Percentiles rank a stretch among this genome's conserved stretches.
Conservation (phyloP, 164 flowering plant genomes). For the Magnolia changhungtana region DNA sequence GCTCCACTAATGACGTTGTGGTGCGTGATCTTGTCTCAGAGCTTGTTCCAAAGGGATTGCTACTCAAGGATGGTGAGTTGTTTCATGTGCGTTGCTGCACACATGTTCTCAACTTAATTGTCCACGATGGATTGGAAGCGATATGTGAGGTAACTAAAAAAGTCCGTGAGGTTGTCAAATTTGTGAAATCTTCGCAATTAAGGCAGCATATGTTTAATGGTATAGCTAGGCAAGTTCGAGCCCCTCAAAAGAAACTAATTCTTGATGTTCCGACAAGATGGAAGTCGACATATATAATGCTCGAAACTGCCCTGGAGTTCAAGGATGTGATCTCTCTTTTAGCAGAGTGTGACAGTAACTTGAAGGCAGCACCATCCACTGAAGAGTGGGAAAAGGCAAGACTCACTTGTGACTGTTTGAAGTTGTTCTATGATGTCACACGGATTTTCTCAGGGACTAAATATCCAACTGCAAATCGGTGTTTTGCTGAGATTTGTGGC, state of each 20-base stretch:
- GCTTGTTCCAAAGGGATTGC: conserved; percentile 7
- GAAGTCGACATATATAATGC: conserved; percentile 65
- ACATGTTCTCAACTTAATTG: conserved; percentile 31
- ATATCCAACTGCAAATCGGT: conserved; percentile 49
- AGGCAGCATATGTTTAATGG: conserved; percentile 49
- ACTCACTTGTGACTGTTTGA: conserved; percentile 50
- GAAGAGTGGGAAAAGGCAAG: conserved; percentile 78
- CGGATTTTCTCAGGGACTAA: conserved; percentile 36
- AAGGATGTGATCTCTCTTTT: conserved; percentile 45
- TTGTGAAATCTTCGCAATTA: conserved; percentile 52
- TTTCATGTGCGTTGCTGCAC: conserved; percentile 59
- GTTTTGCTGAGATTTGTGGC: conserved; percentile 62
- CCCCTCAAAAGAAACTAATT: conserved; percentile 34
- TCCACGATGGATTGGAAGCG: conserved; percentile 51
- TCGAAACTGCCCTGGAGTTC: conserved; percentile 52
- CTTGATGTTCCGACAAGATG: conserved; percentile 51
- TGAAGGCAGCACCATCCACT: conserved; percentile 34
- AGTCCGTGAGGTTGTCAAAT: conserved; percentile 54
- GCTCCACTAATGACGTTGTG: conserved; percentile 35
- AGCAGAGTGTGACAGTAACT: conserved; percentile 42
- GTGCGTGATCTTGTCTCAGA: not conserved
- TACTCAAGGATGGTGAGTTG: conserved; percentile 41
- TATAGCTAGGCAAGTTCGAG: conserved; percentile 40
- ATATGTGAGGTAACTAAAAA: conserved; percentile 23
- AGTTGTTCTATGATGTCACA: conserved; percentile 57